Conservation (phyloP, 2,329 filamentous ascomycete genomes). For the Xylariaceae sp. region DNA sequence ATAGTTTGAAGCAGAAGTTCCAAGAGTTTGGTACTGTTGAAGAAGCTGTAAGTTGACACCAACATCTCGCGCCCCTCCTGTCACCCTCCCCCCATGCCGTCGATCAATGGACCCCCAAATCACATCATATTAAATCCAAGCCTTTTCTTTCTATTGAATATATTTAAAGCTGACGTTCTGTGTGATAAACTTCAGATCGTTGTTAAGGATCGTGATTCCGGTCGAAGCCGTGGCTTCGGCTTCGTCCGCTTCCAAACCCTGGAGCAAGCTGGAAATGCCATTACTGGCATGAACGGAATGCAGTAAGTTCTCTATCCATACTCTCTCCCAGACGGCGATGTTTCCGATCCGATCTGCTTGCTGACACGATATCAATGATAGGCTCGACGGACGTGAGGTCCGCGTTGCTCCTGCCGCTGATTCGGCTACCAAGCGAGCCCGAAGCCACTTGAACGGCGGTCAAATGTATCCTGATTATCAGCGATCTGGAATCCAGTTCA, state of each 20-base stretch:
- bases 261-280: slow-evolving; percentile 69
- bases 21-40: slow-evolving; percentile 85
- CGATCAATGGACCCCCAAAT: no score
- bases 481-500: no score
- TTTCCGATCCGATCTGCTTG: not conserved
- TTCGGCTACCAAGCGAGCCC: slow-evolving; percentile 47
- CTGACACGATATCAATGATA: slow-evolving; percentile 32
- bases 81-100: no score
- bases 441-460: no score
- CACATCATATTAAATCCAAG: no score
- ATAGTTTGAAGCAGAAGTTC: slow-evolving; percentile 81
- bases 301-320: slow-evolving; percentile 58
- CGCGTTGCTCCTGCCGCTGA: slow-evolving; percentile 95
- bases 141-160: no score
- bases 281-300: slow-evolving; percentile 75
- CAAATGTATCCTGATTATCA: no score
- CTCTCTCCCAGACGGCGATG: not conserved
- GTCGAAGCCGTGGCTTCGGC: slow-evolving; percentile 93
- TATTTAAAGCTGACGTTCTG: slow-evolving; percentile 1
- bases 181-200: slow-evolving; percentile 62
- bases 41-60: slow-evolving; percentile 72
- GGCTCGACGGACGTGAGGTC: slow-evolving; percentile 90
- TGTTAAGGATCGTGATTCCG: slow-evolving; percentile 95
- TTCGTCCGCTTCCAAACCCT: slow-evolving; percentile 86
- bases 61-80: not conserved